Conservation (phyloP, 2,329 filamentous ascomycete species). For the Cadophora sp. region DNA sequence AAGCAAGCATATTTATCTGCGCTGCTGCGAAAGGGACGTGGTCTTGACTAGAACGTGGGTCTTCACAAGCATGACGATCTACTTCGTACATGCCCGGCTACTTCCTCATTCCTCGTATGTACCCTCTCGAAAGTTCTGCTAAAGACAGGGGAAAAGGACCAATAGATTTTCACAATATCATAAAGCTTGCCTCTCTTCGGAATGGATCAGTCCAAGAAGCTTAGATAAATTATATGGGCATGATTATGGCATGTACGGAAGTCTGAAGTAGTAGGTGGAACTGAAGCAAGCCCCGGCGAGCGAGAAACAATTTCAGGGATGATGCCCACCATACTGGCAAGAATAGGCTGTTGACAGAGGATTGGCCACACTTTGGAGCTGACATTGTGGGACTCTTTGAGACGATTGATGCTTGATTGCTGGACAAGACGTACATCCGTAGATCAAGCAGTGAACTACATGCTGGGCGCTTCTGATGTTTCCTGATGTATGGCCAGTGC, state of each 20-base stretch:
- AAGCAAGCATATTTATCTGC: background rate
- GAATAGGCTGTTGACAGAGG: background rate
- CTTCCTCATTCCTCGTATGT: too few species aligned
- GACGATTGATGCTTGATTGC: conserved; percentile 6
- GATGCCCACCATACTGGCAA: background rate
- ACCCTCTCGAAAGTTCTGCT: too few species aligned
- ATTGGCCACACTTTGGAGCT: background rate
- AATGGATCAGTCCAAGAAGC: too few species aligned
- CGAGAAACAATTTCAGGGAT: background rate
- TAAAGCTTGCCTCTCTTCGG: too few species aligned
- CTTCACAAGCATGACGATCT: background rate
- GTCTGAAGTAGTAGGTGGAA: too few species aligned
- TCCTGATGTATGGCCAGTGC: background rate
- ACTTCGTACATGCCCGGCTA: too few species aligned
- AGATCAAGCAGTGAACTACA: background rate
- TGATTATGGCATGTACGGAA: too few species aligned
- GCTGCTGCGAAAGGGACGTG: background rate
- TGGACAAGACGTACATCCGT: background rate
- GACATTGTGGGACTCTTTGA: background rate
- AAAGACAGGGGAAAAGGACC: too few species aligned
- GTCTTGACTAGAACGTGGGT: background rate
- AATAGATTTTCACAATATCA: too few species aligned
- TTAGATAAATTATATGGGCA: too few species aligned
- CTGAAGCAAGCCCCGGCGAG: background rate
- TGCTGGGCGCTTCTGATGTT: conserved; percentile 1